Evolutionary conservation across 768 basidiomycete species (phyloP), one percentile per base, ranked within the genome.

Genomic region (Hebeloma cylindrosporum): DNA sequence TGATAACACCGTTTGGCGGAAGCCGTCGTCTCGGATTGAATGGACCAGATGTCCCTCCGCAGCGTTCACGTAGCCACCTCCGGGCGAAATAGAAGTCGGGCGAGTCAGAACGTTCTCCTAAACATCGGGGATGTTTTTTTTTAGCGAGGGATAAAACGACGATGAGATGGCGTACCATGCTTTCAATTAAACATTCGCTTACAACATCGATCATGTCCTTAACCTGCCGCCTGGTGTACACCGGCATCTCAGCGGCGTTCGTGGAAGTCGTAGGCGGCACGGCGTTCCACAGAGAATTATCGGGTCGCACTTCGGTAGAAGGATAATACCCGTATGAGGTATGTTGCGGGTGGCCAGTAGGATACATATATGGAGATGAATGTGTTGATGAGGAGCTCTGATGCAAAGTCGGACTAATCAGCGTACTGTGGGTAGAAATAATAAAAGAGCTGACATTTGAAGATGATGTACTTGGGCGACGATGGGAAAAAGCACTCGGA

Each of bases 221-320:
- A 20, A 65, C 62, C 40, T 65, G 62, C 26, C 57, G 61, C 29
- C 58, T 59, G 16, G 64, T 63, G 47, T 60, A 65, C n/a, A 62
- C 45, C 20, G 63, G 60, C 30, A 50, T 50, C 29, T 62, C 61
- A 30, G 45, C 32, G 7, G 48, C 28, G n/a, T 43, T 51, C 25
- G 43, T 31, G 20, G 40, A 13, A 29, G 32, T 42, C n/a, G 50
- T 43, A 47, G 35, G 47, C 9, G 45, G 56, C 5, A 43, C 47
- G 25, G 37, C 43, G 33, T 43, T 52, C 56, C 45, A 57, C 26
- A 25, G 36, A 47, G 47, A 40, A n/a, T 48, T 49, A 40, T 46
- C 40, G 10, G 45, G 37, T 18, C 45, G 30, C 26, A 42, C 30
- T 35, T 52, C 43, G 21, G 42, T 41, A 25, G 52, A 44, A 18